Evolutionary conservation across 768 basidiomycete species (phyloP).

Genomic region (Albatrellus ellisii): DNA sequence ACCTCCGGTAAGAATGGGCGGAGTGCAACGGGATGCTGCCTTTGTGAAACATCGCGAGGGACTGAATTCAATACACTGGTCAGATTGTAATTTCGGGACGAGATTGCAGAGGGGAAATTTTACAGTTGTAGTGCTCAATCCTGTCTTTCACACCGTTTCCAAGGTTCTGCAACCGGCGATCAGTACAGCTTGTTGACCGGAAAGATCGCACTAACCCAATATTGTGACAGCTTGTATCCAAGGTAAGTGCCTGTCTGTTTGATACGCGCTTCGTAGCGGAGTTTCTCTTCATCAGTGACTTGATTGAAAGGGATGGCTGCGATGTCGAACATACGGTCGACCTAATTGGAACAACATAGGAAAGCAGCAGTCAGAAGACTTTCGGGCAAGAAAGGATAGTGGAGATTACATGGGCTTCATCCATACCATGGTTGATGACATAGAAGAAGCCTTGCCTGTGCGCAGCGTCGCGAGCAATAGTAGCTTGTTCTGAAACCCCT

Average conservation of each 20-base stretch:
- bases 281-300: conserved; percentile 23
- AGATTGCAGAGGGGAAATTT: conserved; percentile 8
- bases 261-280: conserved; percentile 18
- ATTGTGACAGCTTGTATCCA: conserved; percentile 41
- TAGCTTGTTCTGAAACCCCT: conserved; percentile 20
- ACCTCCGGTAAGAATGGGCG: conserved; percentile 42
- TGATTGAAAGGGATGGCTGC: conserved; percentile 22
- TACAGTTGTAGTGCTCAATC: conserved; percentile 51
- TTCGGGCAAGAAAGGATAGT: neutral
- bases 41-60: conserved; percentile 33
- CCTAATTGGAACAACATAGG: conserved; percentile 1
- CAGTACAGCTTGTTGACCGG: neutral
- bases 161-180: conserved; percentile 31
- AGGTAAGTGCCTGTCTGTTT: conserved; percentile 35
- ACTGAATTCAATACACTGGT: conserved; percentile 22
- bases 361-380: neutral
- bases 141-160: conserved; percentile 51
- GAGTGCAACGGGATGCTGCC: conserved; percentile 34
- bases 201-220: conserved; percentile 30
- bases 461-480: conserved; percentile 21
- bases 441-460: conserved; percentile 31
- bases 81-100: neutral
- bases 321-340: conserved; percentile 24
- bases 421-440: conserved; percentile 35
- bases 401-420: conserved; percentile 24